Conservation (phyloP, 805 yeast species). For the Phaffomyces thermotolerans region DNA sequence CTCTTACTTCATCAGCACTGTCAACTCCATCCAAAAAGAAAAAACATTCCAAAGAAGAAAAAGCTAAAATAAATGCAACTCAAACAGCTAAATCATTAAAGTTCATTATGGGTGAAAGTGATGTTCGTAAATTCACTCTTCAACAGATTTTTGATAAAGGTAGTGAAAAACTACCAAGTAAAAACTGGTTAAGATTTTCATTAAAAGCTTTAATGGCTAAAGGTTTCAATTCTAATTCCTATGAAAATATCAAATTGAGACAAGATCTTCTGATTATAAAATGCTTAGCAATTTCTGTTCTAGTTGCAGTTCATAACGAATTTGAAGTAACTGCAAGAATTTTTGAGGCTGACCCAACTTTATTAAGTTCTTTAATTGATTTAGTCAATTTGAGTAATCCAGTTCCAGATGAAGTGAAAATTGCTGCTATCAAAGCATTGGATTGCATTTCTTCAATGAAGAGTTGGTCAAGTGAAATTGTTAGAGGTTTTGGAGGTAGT, state of each 20-base stretch:
- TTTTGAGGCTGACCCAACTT: constrained; percentile 65
- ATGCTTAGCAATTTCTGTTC: constrained; percentile 58
- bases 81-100: constrained; percentile 39
- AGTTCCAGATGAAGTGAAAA: constrained; percentile 46
- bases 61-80: neutral
- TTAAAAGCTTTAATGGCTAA: constrained; percentile 59
- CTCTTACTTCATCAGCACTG: constrained; percentile 1
- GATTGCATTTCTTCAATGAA: constrained; percentile 62
- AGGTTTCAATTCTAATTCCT: constrained; percentile 54
- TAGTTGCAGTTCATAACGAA: constrained; percentile 49
- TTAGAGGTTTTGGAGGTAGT: constrained; percentile 76
- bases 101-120: constrained; percentile 47
- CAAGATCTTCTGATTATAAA: constrained; percentile 54
- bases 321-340: constrained; percentile 56
- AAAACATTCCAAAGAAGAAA: constrained; percentile 7
- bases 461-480: constrained; percentile 67
- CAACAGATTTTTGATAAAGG: constrained; percentile 64
- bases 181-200: constrained; percentile 57
- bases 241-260: constrained; percentile 48
- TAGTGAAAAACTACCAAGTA: constrained; percentile 47
- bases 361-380: constrained; percentile 63
- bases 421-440: constrained; percentile 58
- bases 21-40: constrained; percentile 20
- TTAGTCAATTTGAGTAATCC: constrained; percentile 59
- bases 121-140: constrained; percentile 43